Conservation (phyloP, 2,329 filamentous ascomycete genomes). For the Annulohypoxylon truncatum region DNA sequence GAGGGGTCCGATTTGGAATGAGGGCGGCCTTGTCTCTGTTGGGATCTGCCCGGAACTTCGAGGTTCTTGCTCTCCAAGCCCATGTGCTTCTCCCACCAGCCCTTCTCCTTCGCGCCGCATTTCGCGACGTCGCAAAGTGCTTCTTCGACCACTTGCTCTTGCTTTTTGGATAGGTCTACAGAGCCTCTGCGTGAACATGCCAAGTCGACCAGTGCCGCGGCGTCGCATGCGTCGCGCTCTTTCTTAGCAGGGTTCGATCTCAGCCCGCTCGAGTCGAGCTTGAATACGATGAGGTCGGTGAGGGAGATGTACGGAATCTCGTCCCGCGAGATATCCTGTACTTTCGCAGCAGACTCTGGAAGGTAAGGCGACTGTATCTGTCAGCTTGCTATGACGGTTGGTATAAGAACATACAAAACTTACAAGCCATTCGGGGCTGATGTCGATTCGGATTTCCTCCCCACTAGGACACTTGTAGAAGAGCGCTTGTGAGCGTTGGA, state of each 20-base stretch:
- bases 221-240: constrained; percentile 43
- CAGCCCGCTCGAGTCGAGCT: constrained; percentile 42
- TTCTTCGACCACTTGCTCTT: constrained; percentile 41
- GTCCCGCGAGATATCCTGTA: constrained; percentile 39
- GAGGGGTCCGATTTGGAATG: constrained; percentile 39
- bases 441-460: constrained; percentile 41
- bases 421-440: constrained; percentile 45
- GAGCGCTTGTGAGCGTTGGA: constrained; percentile 34
- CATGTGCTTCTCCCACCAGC: constrained; percentile 43
- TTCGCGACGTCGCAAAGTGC: constrained; percentile 39
- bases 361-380: constrained; percentile 40
- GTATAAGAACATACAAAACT: constrained; percentile 11
- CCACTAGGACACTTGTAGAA: constrained; percentile 40
- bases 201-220: constrained; percentile 40
- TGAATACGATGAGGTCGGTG: constrained; percentile 43
- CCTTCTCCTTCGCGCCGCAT: constrained; percentile 39
- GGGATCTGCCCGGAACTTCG: constrained; percentile 8
- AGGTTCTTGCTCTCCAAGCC: constrained; percentile 14
- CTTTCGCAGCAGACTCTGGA: constrained; percentile 34
- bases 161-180: constrained; percentile 30
- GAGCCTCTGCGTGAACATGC: constrained; percentile 10
- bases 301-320: constrained; percentile 45
- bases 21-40: constrained; percentile 28
- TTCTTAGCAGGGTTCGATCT: constrained; percentile 39
- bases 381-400: constrained; percentile 1